Evolutionary conservation across 106 monocot genomes (phyloP), one percentile per base, ranked within the genome.

Genomic region (Iris macrosiphon): DNA sequence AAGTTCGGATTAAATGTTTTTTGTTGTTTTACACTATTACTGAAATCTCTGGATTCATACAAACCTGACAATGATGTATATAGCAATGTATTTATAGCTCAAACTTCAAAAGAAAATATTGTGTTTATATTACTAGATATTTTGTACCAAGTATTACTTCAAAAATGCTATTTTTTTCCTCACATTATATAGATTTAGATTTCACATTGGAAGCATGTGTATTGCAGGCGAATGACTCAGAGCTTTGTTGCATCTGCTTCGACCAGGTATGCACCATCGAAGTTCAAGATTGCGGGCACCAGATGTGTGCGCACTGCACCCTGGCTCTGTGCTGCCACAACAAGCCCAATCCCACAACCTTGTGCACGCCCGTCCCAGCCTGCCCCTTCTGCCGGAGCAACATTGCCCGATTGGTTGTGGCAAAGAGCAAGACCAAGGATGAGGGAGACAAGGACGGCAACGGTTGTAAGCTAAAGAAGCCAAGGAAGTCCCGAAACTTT

Each of bases 351-450:
- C 75, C 85, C 13, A 40, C 65, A 4, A 82, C 82, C 2, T 40
- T 56, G 38, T 62, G 62, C 64, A 16, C 61, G 56, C 16, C 85
- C 0, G 57, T 75, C 8, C 88, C 84, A 4, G 14, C 70, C 46
- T 96, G 96, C 75, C 96, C 96, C 13, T 96, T 96, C 63, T 96
- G 96, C 67, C 70, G 96, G 26, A 67, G 96, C 82, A 68, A 33
- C 62, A 96, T 96, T 28, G 60, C 79, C 9, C 63, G 68, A 22
- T 54, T 96, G 14, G 79, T 70, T 2, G 69, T 90, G 6, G 83
- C 70, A n/a, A 79, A 77, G 32, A 50, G 24, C 14, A 64, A 68
- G 30, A 38, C 14, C 12, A 10, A 55, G 2, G 72, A 78, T 18
- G 75, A 72, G 7, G 29, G 3, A 1, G 65, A 73, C 34, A 76